These are phyloP conservation scores for Alternaria alternata DNA, from an alignment of 2,329 filamentous ascomycete genomes.

Conservation along the genomic window DNA sequence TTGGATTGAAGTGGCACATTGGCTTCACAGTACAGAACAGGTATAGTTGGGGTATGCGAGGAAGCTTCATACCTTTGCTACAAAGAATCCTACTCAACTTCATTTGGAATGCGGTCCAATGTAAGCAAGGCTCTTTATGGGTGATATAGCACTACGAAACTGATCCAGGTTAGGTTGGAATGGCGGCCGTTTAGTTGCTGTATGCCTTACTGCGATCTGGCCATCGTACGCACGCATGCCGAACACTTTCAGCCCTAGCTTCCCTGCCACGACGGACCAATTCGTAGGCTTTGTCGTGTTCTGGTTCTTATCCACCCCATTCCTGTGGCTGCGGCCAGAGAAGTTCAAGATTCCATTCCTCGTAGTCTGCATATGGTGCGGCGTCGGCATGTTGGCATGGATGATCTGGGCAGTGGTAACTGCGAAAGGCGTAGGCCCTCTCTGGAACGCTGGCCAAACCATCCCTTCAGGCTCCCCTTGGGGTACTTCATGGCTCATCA, in stretches of 20 bases:
- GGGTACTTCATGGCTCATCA: slow-evolving; percentile 56
- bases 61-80: slow-evolving; percentile 58
- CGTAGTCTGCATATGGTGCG: slow-evolving; percentile 55
- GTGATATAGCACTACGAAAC: neutral
- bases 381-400: slow-evolving; percentile 55
- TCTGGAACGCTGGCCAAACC: slow-evolving; percentile 52
- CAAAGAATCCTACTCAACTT: slow-evolving; percentile 61
- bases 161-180: slow-evolving; percentile 41
- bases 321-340: slow-evolving; percentile 60
- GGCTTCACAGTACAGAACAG: slow-evolving; percentile 61
- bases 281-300: slow-evolving; percentile 49
- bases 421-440: slow-evolving; percentile 55
- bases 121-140: slow-evolving; percentile 37
- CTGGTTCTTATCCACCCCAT: slow-evolving; percentile 51
- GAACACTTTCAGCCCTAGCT: slow-evolving; percentile 44
- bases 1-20: slow-evolving; percentile 60
- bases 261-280: slow-evolving; percentile 48
- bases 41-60: slow-evolving; percentile 60
- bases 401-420: slow-evolving; percentile 60
- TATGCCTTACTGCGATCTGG: slow-evolving; percentile 49
- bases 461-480: slow-evolving; percentile 49
- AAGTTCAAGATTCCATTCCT: slow-evolving; percentile 60
- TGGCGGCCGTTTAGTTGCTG: slow-evolving; percentile 43
- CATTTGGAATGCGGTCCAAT: slow-evolving; percentile 61
- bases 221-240: slow-evolving; percentile 47